Conservation (phyloP, 2,329 filamentous ascomycete genomes). For the Aureobasidium vineae region DNA sequence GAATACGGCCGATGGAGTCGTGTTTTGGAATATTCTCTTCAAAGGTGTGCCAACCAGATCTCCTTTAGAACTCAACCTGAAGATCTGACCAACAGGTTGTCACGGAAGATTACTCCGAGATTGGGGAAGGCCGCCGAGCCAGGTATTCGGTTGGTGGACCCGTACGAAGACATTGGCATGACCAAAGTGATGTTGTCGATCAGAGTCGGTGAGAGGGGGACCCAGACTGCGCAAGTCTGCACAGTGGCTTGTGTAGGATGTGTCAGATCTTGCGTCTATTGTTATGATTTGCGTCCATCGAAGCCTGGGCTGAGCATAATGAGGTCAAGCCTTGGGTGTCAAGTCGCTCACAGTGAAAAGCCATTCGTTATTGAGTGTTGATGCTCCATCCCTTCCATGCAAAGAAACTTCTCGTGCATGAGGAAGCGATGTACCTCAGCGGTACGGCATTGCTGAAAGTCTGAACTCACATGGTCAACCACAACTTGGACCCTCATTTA, state of each 20-base stretch:
- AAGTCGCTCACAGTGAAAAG: too few relatives aligned
- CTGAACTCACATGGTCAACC: background rate
- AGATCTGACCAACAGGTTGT: background rate
- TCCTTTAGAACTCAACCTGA: background rate
- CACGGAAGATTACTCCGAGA: background rate
- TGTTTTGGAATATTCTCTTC: background rate
- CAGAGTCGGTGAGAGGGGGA: background rate
- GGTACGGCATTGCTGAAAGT: background rate
- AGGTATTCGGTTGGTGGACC: background rate
- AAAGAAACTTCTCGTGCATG: background rate
- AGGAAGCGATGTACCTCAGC: background rate
- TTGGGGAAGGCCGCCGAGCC: background rate
- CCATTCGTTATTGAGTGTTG: background rate
- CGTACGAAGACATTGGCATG: background rate
- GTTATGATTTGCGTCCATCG: background rate
- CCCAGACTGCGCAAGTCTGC: background rate
- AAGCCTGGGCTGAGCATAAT: background rate
- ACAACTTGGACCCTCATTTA: background rate
- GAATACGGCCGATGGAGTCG: background rate
- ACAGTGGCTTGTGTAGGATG: background rate
- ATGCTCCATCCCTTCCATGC: background rate
- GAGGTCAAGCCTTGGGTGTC: background rate
- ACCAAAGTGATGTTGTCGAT: background rate
- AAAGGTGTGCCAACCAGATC: background rate
- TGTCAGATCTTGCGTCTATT: background rate